Evolutionary conservation across 441 rosid species (phyloP).

Genomic region (Brassica balearica): DNA sequence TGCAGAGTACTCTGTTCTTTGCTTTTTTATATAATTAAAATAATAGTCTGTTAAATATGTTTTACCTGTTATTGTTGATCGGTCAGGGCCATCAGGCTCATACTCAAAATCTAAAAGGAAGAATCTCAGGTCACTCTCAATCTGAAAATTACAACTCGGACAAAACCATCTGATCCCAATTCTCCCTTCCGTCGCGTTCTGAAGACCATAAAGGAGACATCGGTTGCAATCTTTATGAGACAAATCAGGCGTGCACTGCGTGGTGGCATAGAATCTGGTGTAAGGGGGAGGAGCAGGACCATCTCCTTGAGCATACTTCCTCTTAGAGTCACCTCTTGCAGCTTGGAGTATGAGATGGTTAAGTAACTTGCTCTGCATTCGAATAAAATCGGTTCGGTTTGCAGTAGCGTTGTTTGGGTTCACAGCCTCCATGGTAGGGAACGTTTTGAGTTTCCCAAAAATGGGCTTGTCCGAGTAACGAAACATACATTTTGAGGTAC

Average conservation of each 20-base stretch:
- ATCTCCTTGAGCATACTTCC: constrained; percentile 36
- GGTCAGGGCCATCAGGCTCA: constrained; percentile 28
- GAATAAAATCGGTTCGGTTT: constrained; percentile 19
- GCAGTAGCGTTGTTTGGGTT: constrained; percentile 4
- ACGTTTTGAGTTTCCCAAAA: neutral
- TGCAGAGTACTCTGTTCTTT: constrained; percentile 22
- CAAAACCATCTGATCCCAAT: constrained; percentile 35
- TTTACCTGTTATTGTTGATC: neutral
- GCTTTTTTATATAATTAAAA: neutral
- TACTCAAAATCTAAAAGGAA: neutral
- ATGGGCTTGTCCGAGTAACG: constrained; percentile 30
- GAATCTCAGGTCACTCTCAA: constrained; percentile 34
- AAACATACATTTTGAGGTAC: constrained; percentile 32
- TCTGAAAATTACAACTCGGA: constrained; percentile 33
- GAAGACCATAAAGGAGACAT: constrained; percentile 20
- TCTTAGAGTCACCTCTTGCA: constrained; percentile 20
- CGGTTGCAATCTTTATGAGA: constrained; percentile 28
- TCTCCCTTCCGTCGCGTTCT: constrained; percentile 8
- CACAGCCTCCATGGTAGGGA: neutral
- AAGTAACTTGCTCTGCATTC: constrained; percentile 27
- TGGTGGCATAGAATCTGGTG: constrained; percentile 17
- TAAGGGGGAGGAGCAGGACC: constrained; percentile 6
- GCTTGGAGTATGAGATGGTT: constrained; percentile 11
- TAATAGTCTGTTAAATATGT: neutral
- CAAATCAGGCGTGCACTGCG: constrained; percentile 30